Percentiles rank a stretch among this genome's conserved stretches.
phyloP scores from a whole-genome alignment of 805 yeast species.

The Wickerhamiella domercqiae region DNA sequence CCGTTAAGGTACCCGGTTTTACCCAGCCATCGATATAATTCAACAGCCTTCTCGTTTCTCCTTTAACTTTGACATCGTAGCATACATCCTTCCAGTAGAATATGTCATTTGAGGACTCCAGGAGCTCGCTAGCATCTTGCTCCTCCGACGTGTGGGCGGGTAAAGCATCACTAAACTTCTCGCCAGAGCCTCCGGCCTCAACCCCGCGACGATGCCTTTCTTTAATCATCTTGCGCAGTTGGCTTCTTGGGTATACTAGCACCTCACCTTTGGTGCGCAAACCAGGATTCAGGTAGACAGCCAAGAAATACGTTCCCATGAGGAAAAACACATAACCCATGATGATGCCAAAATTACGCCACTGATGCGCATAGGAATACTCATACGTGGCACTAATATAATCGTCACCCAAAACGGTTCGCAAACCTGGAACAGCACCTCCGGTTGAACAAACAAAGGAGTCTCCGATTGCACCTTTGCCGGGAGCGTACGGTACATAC shows the following conservation, averaged over 20 bases:
- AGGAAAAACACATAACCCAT: conserved; percentile 36
- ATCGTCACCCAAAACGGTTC: conserved; percentile 40
- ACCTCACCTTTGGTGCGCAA: conserved; percentile 23
- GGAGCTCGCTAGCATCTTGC: conserved; percentile 25
- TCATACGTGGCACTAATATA: conserved; percentile 36
- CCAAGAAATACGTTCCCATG: conserved; percentile 24
- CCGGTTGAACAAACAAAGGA: conserved; percentile 47
- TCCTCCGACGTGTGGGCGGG: conserved; percentile 14
- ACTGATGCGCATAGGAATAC: conserved; percentile 43
- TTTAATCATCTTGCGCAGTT: conserved; percentile 8
- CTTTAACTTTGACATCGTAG: conserved; percentile 37
- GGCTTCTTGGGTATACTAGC: conserved; percentile 16
- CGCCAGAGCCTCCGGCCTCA: conserved; percentile 2
- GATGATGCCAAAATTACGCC: conserved; percentile 69
- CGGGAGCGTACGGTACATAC: conserved; percentile 33
- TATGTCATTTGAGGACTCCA: conserved; percentile 30
- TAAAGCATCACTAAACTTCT: conserved; percentile 1
- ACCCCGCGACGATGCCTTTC: conserved; percentile 1
- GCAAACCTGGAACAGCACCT: conserved; percentile 44
- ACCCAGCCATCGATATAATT: conserved; percentile 53
- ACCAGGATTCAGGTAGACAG: conserved; percentile 20
- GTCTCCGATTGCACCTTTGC: conserved; percentile 30
- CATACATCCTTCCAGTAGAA: conserved; percentile 50
- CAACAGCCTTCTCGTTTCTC: conserved; percentile 26
- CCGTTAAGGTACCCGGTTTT: conserved; percentile 68